These are phyloP conservation scores for Colletotrichum incanum DNA, from an alignment of 2,329 filamentous ascomycete genomes.

Conservation along the genomic window DNA sequence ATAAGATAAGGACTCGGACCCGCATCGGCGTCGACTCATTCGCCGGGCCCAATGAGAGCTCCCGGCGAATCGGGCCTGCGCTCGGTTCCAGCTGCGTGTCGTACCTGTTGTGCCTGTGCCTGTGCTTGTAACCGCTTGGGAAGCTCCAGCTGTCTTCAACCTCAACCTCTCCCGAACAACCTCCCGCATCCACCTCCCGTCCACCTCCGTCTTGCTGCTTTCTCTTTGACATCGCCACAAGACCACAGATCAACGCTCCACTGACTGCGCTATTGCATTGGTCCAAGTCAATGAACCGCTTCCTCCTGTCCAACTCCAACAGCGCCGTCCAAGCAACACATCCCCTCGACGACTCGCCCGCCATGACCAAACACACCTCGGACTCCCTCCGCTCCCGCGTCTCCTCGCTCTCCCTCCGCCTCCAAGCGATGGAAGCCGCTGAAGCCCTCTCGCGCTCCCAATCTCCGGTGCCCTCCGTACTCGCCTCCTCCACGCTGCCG, in stretches of 20 bases:
- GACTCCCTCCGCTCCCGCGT: slow-evolving; percentile 61
- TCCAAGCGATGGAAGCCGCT: slow-evolving; percentile 52
- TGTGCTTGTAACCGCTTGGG: background rate
- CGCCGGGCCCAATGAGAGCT: slow-evolving; percentile 15
- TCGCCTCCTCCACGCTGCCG: slow-evolving; percentile 45
- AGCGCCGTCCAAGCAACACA: slow-evolving; percentile 10
- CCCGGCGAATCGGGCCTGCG: slow-evolving; percentile 21
- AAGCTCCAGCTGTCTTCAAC: slow-evolving; percentile 37
- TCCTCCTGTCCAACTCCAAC: slow-evolving; percentile 1
- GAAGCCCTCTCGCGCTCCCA: slow-evolving; percentile 39
- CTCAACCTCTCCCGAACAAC: slow-evolving; percentile 9
- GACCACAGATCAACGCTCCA: no score
- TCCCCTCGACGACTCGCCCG: slow-evolving; percentile 13
- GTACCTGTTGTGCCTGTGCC: background rate
- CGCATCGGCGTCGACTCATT: slow-evolving; percentile 28
- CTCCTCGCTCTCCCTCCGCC: slow-evolving; percentile 63
- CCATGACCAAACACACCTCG: slow-evolving; percentile 64
- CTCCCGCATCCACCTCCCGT: background rate
- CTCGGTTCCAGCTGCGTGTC: background rate
- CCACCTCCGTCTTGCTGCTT: background rate
- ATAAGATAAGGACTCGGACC: slow-evolving; percentile 26
- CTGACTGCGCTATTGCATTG: background rate
- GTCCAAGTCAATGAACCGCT: slow-evolving; percentile 29
- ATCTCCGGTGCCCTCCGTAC: slow-evolving; percentile 47
- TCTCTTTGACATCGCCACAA: background rate